Percentiles rank a stretch among this genome's conserved stretches.
Conservation (phyloP, 163 green algal species). For the Scenedesmus sp. region DNA sequence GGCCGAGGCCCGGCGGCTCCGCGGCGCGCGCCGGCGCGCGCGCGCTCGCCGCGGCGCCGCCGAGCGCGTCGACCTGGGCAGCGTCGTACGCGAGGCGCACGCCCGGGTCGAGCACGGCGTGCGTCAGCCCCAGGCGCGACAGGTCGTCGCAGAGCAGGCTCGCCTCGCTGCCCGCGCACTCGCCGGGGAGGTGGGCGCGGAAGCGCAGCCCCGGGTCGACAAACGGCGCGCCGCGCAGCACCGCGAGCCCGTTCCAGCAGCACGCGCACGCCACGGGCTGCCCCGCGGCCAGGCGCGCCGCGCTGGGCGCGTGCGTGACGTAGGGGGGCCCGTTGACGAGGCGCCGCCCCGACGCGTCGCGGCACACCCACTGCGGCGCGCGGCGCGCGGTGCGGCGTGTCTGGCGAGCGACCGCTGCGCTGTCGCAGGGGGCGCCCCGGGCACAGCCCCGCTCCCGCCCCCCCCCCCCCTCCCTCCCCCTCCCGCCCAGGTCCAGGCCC, state of each 20-base stretch:
- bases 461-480: not conserved
- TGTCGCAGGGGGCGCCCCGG: not conserved
- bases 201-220: conserved; percentile 48
- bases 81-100: conserved; percentile 51
- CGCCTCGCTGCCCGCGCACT: conserved; percentile 71
- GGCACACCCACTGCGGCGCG: conserved; percentile 58
- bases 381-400: not conserved
- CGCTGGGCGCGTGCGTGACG: conserved; percentile 41
- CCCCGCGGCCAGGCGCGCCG: conserved; percentile 46
- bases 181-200: conserved; percentile 50
- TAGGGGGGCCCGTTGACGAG: conserved; percentile 52
- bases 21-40: not conserved
- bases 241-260: conserved; percentile 78
- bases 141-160: conserved; percentile 74
- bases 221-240: conserved; percentile 58
- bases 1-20: not conserved
- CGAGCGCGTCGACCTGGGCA: conserved; percentile 13
- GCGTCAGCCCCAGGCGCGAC: conserved; percentile 48
- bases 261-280: conserved; percentile 64
- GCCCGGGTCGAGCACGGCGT: conserved; percentile 53
- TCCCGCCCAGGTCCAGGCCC: too few species aligned
- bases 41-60: not conserved
- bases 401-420: not conserved
- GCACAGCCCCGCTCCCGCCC: not conserved
- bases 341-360: conserved; percentile 46